Evolutionary conservation across 1,284 basidiomycete species (phyloP).

Genomic region (Pholiota adiposa): DNA sequence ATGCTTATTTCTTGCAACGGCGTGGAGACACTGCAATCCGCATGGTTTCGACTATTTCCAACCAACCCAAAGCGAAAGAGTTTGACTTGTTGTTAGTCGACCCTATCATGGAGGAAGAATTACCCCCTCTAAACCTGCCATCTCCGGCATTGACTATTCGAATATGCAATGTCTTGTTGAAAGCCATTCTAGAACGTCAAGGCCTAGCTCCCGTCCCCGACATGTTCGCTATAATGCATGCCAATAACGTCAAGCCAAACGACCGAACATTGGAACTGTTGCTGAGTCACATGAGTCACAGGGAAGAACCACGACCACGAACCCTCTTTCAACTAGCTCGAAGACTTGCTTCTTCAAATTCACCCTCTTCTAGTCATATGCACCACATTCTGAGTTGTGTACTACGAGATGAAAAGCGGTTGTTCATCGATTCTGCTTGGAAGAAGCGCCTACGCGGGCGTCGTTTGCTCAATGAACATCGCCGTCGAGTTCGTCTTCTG

Average conservation of each 20-base stretch:
- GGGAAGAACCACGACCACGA: conserved; percentile 44
- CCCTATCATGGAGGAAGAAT: conserved; percentile 8
- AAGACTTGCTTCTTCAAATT: conserved; percentile 42
- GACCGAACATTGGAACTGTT: conserved; percentile 57
- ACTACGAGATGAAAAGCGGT: conserved; percentile 51
- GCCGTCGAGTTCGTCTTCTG: conserved; percentile 26
- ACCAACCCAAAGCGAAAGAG: conserved; percentile 15
- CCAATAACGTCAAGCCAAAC: conserved; percentile 51
- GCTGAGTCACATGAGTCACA: conserved; percentile 50
- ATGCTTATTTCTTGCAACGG: conserved; percentile 53
- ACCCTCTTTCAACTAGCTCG: conserved; percentile 52
- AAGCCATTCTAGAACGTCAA: conserved; percentile 46
- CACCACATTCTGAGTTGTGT: conserved; percentile 54
- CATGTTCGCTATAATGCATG: conserved; percentile 58
- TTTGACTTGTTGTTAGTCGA: conserved; percentile 21
- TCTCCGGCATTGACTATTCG: conserved; percentile 46
- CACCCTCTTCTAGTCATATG: conserved; percentile 51
- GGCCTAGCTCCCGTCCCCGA: conserved; percentile 50
- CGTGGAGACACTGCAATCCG: conserved; percentile 32
- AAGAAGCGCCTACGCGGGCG: conserved; percentile 35
- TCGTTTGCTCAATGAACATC: conserved; percentile 5
- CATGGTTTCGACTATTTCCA: conserved; percentile 44
- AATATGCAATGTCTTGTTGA: conserved; percentile 64
- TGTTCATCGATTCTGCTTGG: conserved; percentile 55
- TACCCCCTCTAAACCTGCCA: conserved; percentile 37